These are phyloP conservation scores for Durusdinium trenchii DNA, from an alignment of 73 alveolate genomes.

Conservation along the genomic window DNA sequence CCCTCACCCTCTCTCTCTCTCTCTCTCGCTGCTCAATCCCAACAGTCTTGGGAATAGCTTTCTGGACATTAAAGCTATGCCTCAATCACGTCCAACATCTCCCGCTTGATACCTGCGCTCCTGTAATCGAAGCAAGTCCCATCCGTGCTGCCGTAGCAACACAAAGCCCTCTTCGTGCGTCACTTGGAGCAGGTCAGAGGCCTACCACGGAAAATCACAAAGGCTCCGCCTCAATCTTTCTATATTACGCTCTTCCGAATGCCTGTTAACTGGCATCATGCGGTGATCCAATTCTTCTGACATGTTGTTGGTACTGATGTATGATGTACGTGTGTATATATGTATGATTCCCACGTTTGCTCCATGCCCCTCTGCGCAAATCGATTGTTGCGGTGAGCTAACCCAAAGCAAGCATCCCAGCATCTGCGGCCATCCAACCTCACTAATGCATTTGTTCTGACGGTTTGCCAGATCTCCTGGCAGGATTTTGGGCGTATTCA, in stretches of 20 bases:
- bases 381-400: too few species aligned
- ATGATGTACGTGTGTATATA: too few species aligned
- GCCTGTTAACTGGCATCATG: too few species aligned
- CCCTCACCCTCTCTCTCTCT: neutral
- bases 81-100: neutral
- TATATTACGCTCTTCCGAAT: too few species aligned
- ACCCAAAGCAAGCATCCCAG: too few species aligned
- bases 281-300: too few species aligned
- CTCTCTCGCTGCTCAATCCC: neutral
- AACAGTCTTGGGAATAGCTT: neutral
- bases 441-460: conserved; percentile 54
- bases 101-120: neutral
- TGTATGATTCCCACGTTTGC: too few species aligned
- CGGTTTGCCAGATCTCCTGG: conserved; percentile 83
- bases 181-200: conserved; percentile 91
- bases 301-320: too few species aligned
- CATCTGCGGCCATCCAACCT: conserved; percentile 48
- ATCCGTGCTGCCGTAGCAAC: conserved; percentile 81
- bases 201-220: too few species aligned
- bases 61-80: too few species aligned
- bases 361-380: too few species aligned
- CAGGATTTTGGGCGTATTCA: neutral
- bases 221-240: too few species aligned
- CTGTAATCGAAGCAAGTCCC: conserved; percentile 93
- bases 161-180: conserved; percentile 76